Evolutionary conservation across 2,329 filamentous ascomycete genomes (phyloP).

Genomic region (Coleophoma crateriformis): DNA sequence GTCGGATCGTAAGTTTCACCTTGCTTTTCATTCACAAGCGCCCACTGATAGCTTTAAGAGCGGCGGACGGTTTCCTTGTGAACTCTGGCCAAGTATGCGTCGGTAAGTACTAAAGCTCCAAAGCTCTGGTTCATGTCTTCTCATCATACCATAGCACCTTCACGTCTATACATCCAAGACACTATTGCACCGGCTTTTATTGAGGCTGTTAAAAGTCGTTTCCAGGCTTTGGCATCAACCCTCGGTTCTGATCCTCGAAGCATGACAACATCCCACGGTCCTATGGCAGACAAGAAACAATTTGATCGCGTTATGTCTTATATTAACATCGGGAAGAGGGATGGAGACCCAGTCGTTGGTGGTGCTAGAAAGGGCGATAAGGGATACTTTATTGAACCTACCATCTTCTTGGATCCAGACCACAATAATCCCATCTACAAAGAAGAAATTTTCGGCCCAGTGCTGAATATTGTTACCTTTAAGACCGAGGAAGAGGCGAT

Average conservation of each 20-base stretch:
- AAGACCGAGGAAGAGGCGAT: constrained; percentile 61
- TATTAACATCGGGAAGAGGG: constrained; percentile 57
- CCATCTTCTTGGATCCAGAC: constrained; percentile 61
- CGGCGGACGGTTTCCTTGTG: constrained; percentile 48
- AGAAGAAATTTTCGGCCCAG: constrained; percentile 68
- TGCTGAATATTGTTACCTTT: constrained; percentile 63
- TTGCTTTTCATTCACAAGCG: not conserved
- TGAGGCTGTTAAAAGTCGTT: constrained; percentile 21
- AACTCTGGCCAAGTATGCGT: constrained; percentile 72
- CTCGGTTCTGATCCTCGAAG: constrained; percentile 15
- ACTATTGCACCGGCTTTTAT: constrained; percentile 56
- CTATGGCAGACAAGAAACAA: constrained; percentile 47
- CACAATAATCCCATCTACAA: constrained; percentile 63
- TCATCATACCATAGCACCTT: constrained; percentile 21
- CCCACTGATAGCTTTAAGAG: constrained; percentile 15
- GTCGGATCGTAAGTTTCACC: constrained; percentile 20
- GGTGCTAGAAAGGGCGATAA: constrained; percentile 56
- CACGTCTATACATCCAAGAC: constrained; percentile 61
- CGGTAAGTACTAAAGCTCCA: not conserved
- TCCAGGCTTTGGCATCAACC: not conserved
- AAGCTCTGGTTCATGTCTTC: no score
- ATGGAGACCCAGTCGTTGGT: constrained; percentile 50
- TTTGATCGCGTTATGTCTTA: constrained; percentile 61
- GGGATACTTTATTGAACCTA: constrained; percentile 65
- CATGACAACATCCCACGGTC: constrained; percentile 50